Base-by-base conservation (phyloP, 257 asterid species). In the Knoxia roxburghii region DNA sequence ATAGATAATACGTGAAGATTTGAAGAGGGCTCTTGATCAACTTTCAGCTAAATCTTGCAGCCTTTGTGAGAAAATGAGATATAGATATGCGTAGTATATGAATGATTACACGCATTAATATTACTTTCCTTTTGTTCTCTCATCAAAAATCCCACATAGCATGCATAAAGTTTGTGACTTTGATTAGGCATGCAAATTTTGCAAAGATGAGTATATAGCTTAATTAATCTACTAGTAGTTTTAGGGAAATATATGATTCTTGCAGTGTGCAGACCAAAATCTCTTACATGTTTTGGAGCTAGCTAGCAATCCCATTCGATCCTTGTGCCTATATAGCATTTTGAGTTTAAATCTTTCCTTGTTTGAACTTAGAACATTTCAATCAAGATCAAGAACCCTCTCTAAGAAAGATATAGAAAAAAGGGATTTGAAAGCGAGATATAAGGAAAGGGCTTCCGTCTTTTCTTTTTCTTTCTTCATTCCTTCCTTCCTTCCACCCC, bases 1-100 rank as follows among this genome's bases (percentile, higher is more conserved):
- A n/a, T n/a, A n/a, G n/a, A n/a, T n/a, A 77, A 71, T 71, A 53
- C 65, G 57, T 54, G 56, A 64, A 68, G 64, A 64, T 12, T 29
- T 3, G 32, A 18, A 29, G 54, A 53, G n/a, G 40, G 66, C 29
- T 39, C 43, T 61, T 53, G 29, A 43, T 55, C 61, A 40, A 32
- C 61, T 48, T 39, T 48, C 48, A n/a, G n/a, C n/a, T n/a, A 49
- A 33, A 37, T 37, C 49, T 39, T 7, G 49, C 53, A 14, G 39
- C 37, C 39, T 33, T n/a, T n/a, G n/a, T n/a, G n/a, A n/a, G n/a
- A 33, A 33, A 5, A 13, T 13, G 13, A 40, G 10, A 40, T 10
- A 7, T 29, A 9, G 30, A 37, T 37, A 33, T 58, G 64, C 35
- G 30, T 29, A 15, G 49, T 55, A 35, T 55, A n/a, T n/a, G n/a